Evolutionary conservation across 1,284 basidiomycete genomes (phyloP).

Genomic region (Sporisorium reilianum): DNA sequence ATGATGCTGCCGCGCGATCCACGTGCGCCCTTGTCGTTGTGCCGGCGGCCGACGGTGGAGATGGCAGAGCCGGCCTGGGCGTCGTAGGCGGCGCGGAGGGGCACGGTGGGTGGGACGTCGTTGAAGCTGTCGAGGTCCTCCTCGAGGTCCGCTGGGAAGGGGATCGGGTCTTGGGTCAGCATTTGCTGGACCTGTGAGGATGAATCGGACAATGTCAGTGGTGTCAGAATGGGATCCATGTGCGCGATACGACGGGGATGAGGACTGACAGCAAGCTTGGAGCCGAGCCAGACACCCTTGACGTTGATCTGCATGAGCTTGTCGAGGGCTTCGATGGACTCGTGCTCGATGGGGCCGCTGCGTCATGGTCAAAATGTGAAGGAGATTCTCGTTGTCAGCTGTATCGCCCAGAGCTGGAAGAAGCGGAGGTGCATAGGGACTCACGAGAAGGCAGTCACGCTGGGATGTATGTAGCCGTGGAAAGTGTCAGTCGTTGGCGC

Average conservation of each 20-base stretch:
- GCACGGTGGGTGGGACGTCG: constrained; percentile 16
- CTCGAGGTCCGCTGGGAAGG: constrained; percentile 44
- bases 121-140: constrained; percentile 45
- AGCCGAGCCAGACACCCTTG: constrained; percentile 47
- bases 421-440: neutral
- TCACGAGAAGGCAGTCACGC: constrained; percentile 26
- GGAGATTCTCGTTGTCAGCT: neutral
- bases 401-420: neutral
- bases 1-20: constrained; percentile 46
- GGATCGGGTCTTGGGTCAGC: constrained; percentile 42
- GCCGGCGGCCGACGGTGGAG: constrained; percentile 29
- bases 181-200: constrained; percentile 31
- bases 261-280: constrained; percentile 32
- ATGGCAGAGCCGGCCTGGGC: constrained; percentile 26
- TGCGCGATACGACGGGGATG: too few species aligned
- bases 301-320: constrained; percentile 48
- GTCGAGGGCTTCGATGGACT: constrained; percentile 40
- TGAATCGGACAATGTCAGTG: too few species aligned
- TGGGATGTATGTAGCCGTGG: neutral
- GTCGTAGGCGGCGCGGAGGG: constrained; percentile 13
- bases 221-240: too few species aligned
- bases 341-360: constrained; percentile 43
- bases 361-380: neutral
- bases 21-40: constrained; percentile 40
- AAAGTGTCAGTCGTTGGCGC: neutral